These are phyloP conservation scores for Bassia scoparia DNA, from an alignment of 148 eudicot species.

Conservation along the genomic window DNA sequence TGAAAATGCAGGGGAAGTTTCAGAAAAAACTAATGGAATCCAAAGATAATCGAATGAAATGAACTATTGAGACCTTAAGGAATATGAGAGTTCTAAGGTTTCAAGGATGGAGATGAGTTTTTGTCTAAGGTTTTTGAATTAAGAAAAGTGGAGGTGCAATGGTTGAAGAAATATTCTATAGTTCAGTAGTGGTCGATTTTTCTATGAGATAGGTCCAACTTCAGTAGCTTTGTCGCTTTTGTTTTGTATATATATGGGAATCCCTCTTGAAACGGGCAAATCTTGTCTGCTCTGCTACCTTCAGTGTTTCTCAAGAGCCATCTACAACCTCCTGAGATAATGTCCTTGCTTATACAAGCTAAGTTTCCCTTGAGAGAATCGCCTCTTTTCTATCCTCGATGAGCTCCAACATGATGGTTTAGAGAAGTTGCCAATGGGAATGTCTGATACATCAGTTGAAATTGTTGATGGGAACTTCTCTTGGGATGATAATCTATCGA, in stretches of 20 bases:
- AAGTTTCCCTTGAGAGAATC: slow-evolving; percentile 55
- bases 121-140: slow-evolving; percentile 40
- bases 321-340: slow-evolving; percentile 37
- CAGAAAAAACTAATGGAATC: slow-evolving; percentile 47
- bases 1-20: slow-evolving; percentile 30
- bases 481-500: neutral
- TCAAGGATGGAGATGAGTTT: slow-evolving; percentile 57
- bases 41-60: slow-evolving; percentile 53
- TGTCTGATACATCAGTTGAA: slow-evolving; percentile 37
- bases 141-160: slow-evolving; percentile 32
- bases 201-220: slow-evolving; percentile 45
- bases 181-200: slow-evolving; percentile 20
- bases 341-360: slow-evolving; percentile 42
- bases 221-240: slow-evolving; percentile 49
- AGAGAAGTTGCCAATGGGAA: slow-evolving; percentile 31
- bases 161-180: slow-evolving; percentile 33
- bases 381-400: slow-evolving; percentile 41
- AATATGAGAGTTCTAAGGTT: slow-evolving; percentile 56
- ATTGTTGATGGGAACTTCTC: slow-evolving; percentile 38
- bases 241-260: slow-evolving; percentile 40
- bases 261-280: slow-evolving; percentile 42
- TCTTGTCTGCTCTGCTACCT: slow-evolving; percentile 56
- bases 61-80: slow-evolving; percentile 46
- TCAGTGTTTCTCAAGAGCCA: slow-evolving; percentile 46
- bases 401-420: slow-evolving; percentile 32